These are phyloP conservation scores for Cyathus striatus DNA, from an alignment of 768 basidiomycete species.

Conservation along the genomic window DNA sequence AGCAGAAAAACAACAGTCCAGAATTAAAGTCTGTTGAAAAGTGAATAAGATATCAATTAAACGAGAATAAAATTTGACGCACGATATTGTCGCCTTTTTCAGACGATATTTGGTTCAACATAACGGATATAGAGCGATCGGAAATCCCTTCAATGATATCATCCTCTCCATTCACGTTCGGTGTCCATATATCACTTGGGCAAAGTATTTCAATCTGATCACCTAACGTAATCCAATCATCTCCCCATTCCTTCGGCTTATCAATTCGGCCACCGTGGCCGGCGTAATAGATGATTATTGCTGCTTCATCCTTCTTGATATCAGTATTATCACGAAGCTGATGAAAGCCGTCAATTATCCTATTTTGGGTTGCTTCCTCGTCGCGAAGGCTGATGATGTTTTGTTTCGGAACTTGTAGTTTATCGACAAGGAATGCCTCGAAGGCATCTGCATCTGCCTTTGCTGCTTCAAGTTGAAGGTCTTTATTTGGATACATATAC, in stretches of 20 bases:
- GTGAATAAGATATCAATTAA: background rate
- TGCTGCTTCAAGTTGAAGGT: background rate
- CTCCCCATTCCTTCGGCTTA: background rate
- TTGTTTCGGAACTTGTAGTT: too few species aligned
- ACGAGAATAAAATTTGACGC: background rate
- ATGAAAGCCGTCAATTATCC: too few species aligned
- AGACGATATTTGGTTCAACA: too few species aligned
- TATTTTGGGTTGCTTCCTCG: too few species aligned
- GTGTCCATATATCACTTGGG: background rate
- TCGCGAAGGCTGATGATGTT: too few species aligned
- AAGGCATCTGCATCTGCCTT: too few species aligned
- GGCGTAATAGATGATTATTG: conserved; percentile 9
- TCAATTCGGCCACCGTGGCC: conserved; percentile 4
- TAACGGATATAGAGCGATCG: too few species aligned
- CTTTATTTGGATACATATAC: conserved; percentile 1
- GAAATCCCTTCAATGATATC: conserved; percentile 4
- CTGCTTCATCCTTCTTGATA: too few species aligned
- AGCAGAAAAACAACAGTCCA: conserved; percentile 7
- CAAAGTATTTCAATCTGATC: too few species aligned
- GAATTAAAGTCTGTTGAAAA: conserved; percentile 5
- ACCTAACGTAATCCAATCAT: too few species aligned
- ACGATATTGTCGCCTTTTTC: conserved; percentile 9
- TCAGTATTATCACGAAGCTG: too few species aligned
- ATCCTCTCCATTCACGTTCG: background rate
- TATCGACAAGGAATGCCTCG: too few species aligned